Percentiles rank a stretch among this genome's conserved stretches.
These are phyloP conservation scores for Phytopythium sindhum DNA, from an alignment of 352 stramenopile species.

Conservation along the genomic window DNA sequence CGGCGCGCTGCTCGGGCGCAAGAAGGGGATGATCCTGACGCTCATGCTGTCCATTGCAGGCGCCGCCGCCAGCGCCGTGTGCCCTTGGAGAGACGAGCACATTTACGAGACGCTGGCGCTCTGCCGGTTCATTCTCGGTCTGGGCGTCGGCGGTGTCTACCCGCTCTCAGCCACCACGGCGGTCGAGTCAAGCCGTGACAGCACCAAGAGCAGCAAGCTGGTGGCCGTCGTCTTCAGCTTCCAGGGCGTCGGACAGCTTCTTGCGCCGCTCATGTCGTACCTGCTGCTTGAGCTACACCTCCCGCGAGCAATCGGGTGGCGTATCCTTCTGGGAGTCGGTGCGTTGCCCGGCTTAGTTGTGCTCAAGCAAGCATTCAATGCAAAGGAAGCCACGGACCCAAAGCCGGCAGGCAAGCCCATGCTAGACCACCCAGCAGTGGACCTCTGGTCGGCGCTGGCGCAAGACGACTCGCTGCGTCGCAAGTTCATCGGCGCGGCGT, in stretches of 20 bases:
- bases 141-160: slow-evolving; percentile 81
- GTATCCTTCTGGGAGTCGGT: slow-evolving; percentile 48
- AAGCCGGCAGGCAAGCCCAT: neutral
- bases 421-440: neutral
- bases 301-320: slow-evolving; percentile 35
- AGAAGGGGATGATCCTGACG: slow-evolving; percentile 76
- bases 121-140: slow-evolving; percentile 69
- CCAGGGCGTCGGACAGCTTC: slow-evolving; percentile 55
- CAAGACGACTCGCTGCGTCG: slow-evolving; percentile 28
- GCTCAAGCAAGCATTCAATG: slow-evolving; percentile 43
- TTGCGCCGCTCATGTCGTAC: slow-evolving; percentile 56
- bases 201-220: slow-evolving; percentile 56
- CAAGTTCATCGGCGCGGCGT: slow-evolving; percentile 74
- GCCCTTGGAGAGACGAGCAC: slow-evolving; percentile 48
- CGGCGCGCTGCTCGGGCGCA: slow-evolving; percentile 57
- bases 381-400: slow-evolving; percentile 26
- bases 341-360: slow-evolving; percentile 62
- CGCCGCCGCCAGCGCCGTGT: slow-evolving; percentile 44
- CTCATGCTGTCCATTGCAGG: slow-evolving; percentile 67
- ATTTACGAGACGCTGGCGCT: slow-evolving; percentile 65
- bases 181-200: slow-evolving; percentile 43
- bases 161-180: slow-evolving; percentile 74
- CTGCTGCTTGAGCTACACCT: slow-evolving; percentile 44
- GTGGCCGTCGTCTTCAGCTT: slow-evolving; percentile 69
- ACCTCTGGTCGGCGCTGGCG: slow-evolving; percentile 32